A percentile compares a stretch with the other conserved stretches of the same genome.
Conservation (phyloP, 2,329 filamentous ascomycete genomes). For the Aspergillus transmontanensis region DNA sequence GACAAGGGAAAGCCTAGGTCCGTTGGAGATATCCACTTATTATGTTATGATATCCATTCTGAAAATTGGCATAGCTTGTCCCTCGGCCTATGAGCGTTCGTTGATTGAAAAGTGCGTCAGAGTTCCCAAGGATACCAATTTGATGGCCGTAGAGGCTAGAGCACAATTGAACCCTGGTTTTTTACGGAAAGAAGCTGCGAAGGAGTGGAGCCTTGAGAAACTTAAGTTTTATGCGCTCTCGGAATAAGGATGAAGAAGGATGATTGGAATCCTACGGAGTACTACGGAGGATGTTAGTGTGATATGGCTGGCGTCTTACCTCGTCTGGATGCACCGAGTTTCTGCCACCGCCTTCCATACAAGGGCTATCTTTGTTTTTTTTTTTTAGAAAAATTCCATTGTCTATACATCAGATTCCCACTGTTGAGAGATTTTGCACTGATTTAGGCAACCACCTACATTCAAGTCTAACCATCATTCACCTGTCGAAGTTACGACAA, state of each 20-base stretch:
- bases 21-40: neutral
- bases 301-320: too few species aligned
- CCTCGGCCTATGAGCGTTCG: neutral
- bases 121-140: neutral
- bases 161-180: neutral
- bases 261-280: neutral
- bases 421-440: neutral
- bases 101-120: neutral
- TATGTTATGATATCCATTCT: neutral
- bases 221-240: neutral
- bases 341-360: constrained; percentile 9
- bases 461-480: neutral
- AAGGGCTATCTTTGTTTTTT: neutral
- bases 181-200: neutral
- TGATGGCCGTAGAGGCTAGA: neutral
- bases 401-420: neutral
- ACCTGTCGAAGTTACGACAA: neutral
- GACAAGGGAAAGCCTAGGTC: neutral
- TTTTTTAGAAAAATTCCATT: neutral
- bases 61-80: neutral
- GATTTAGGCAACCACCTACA: neutral
- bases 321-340: neutral
- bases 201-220: neutral
- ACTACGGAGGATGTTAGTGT: too few species aligned
- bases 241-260: neutral